Evolutionary conservation across 2,329 filamentous ascomycete species (phyloP), one percentile per base, ranked within the genome.

Genomic region (Aspergillus transmontanensis): DNA sequence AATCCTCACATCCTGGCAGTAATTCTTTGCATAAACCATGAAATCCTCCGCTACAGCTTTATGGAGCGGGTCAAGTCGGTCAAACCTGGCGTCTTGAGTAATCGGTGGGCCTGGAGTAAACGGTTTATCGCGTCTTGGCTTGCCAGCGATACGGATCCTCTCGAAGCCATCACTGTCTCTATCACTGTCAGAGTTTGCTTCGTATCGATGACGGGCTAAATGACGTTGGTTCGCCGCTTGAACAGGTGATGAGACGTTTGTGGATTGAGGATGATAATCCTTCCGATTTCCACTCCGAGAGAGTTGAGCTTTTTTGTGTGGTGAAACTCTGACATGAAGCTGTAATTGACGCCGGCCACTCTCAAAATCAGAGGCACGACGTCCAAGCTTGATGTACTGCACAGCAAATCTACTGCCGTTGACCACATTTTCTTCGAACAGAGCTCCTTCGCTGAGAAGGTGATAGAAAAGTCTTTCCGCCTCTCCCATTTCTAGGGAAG

Each of bases 381-480:
- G 73, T 53, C 81, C 80, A 45, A 77, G 66, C 57, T 75, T 72
- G 56, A 81, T 68, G 73, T 97, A 97, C 68, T 91, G 88, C 59
- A 88, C 86, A 1, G 92, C 86, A 74, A 96, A 94, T 5, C 87
- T 86, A 54, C 81, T 81, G 50, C 79, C 81, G 73, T 89, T 91
- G 61, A 88, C 81, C 57, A 86, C 81, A 72, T 92, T 91, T 39
- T 89, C 81, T 77, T 97, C 93, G 16, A 76, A 78, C 30, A 99
- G 80, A 6, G 89, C 92, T 51, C 90, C 89, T 71, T 96, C 91
- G 6, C 86, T 86, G 9, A 92, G 80, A 11, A 99, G 82, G 55
- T 86, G 85, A 72, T 92, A 88, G 70, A 97, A 92, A n/a, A 98
- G 83, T 45, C 93, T 89, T 73, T 97, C 91, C 14, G 93, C 85